Evolutionary conservation across 2,329 filamentous ascomycete species (phyloP).

Genomic region (Cryphonectria nitschkei): DNA sequence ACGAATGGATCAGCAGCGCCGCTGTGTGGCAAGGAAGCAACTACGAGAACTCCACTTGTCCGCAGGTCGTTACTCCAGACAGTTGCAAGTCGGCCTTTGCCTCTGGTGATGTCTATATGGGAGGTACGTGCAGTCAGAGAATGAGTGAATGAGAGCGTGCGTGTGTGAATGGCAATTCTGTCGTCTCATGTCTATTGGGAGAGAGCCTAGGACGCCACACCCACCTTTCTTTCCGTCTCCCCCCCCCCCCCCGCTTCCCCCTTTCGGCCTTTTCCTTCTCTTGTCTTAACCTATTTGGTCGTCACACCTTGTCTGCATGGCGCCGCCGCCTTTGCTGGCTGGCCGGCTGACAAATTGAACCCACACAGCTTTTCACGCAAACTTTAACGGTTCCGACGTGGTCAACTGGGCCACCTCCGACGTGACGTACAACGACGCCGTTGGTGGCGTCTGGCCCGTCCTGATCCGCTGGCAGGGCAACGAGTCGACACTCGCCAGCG

Average conservation of each 20-base stretch:
- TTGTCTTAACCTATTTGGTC: not conserved
- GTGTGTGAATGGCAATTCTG: not conserved
- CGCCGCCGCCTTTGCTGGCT: not conserved
- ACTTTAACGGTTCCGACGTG: slow-evolving; percentile 2
- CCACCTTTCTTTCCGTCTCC: not conserved
- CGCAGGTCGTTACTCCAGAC: not conserved
- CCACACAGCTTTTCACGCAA: not conserved
- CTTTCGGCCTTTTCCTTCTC: not conserved
- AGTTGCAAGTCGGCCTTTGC: not conserved
- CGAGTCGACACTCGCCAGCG: not conserved
- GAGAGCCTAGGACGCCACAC: not conserved
- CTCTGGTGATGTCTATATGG: not conserved
- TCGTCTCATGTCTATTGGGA: no score
- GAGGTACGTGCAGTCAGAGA: not conserved
- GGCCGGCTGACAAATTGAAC: not conserved
- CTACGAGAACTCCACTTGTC: not conserved
- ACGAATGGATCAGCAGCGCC: not conserved
- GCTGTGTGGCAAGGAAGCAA: no score
- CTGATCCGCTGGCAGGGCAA: slow-evolving; percentile 8
- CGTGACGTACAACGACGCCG: slow-evolving; percentile 3
- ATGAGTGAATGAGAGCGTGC: not conserved
- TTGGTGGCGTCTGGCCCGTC: not conserved
- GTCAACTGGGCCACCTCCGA: not conserved
- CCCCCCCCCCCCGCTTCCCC: not conserved
- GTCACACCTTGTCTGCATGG: not conserved